Evolutionary conservation across 163 green algal species (phyloP), one percentile per base, ranked within the genome.

Genomic region (Scenedesmus sp.): DNA sequence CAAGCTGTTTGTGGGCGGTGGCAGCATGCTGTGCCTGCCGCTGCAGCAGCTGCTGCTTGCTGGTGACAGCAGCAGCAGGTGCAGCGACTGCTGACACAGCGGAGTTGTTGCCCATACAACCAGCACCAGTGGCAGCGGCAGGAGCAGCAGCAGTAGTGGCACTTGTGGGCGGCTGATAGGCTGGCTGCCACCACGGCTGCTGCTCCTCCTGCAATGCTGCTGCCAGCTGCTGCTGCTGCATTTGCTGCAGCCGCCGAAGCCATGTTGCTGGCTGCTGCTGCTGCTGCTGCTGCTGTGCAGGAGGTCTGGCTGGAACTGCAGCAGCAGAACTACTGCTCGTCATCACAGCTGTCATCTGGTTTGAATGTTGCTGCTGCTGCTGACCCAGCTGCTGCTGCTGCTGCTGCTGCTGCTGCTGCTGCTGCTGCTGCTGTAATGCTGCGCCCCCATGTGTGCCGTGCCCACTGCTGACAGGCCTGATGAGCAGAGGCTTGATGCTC

Each of bases 191-290:
- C 70, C 70, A 79, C 20, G 70, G 70, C 70, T 79, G 70, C 70
- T 79, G 70, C 70, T 79, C 70, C 6, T 79, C 70, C 70, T 79
- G 70, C 70, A 79, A 79, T n/a, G 70, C 83, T 88, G 83, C 83
- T 88, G 83, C 62, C 26, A 81, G n/a, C 23, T 66, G 59, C 56
- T 88, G 83, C 57, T 54, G 57, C 26, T 74, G 66, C 7, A 34
- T 88, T 23, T 88, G 23, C 56, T 55, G 56, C 83, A 76, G 83
- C 83, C 59, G 57, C 56, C 20, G 54, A 16, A 76, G 83, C 57
- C 83, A 79, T 52, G 70, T 64, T 57, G 82, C 82, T 87, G 20
- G n/a, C 59, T 59, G 82, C 55, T 62, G 57, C 55, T 88, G 83
- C 57, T 20, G 57, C 26, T 57, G 46, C 54, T 34, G 66, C 23